These are phyloP conservation scores for Cyclotella choctawhatcheeana DNA, from an alignment of 108 stramenopile genomes.

Conservation along the genomic window DNA sequence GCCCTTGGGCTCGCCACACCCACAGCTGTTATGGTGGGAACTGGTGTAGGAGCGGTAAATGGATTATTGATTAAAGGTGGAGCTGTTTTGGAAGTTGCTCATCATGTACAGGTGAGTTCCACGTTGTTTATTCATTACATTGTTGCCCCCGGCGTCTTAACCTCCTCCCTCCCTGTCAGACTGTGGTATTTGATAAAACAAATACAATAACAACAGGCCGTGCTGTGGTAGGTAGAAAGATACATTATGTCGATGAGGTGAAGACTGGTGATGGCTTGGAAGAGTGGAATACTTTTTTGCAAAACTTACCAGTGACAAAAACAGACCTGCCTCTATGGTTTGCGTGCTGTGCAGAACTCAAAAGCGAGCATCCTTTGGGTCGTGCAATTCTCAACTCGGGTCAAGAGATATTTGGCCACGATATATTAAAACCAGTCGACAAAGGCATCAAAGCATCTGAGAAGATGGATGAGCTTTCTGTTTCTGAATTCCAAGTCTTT, in stretches of 20 bases:
- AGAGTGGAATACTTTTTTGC: slow-evolving; percentile 30
- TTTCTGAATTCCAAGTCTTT: slow-evolving; percentile 56
- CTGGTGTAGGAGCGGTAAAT: slow-evolving; percentile 92
- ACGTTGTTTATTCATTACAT: too few relatives aligned
- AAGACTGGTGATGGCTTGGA: slow-evolving; percentile 22
- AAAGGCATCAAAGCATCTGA: not conserved
- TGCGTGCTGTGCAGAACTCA: slow-evolving; percentile 79
- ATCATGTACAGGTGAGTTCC: too few relatives aligned
- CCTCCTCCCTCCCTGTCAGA: too few relatives aligned
- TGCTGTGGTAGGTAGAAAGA: slow-evolving; percentile 74
- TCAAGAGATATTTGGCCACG: slow-evolving; percentile 59
- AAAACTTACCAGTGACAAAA: slow-evolving; percentile 45
- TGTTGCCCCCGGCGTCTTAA: too few relatives aligned
- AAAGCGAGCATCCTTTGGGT: slow-evolving; percentile 86
- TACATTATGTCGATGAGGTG: slow-evolving; percentile 42
- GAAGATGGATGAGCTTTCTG: not conserved
- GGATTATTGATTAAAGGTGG: slow-evolving; percentile 99
- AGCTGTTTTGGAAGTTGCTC: slow-evolving; percentile 88
- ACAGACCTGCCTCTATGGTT: slow-evolving; percentile 65
- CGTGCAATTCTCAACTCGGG: slow-evolving; percentile 78
- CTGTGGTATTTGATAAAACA: slow-evolving; percentile 98
- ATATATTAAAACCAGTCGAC: slow-evolving; percentile 35
- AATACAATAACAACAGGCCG: slow-evolving; percentile 94
- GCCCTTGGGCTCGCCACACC: slow-evolving; percentile 98
- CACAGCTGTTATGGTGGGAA: slow-evolving; percentile 97